These are phyloP conservation scores for Wallemia hederae DNA, from an alignment of 1,284 basidiomycete species.

Conservation along the genomic window DNA sequence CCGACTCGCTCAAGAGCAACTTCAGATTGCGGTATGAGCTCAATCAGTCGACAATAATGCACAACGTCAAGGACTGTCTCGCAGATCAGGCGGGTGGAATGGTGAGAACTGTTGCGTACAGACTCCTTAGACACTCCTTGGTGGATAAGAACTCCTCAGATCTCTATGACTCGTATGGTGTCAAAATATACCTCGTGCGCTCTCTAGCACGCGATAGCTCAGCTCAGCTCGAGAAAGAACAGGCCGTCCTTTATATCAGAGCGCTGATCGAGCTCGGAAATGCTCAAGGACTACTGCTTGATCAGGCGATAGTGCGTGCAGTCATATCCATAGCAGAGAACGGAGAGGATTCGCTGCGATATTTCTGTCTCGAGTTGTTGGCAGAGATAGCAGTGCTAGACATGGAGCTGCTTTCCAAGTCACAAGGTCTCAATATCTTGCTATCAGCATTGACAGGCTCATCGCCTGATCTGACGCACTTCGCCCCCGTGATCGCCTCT, in stretches of 20 bases:
- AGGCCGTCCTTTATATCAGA: slow-evolving; percentile 78
- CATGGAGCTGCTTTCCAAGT: slow-evolving; percentile 45
- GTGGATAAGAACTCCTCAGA: slow-evolving; percentile 37
- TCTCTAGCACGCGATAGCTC: slow-evolving; percentile 61
- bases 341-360: slow-evolving; percentile 59
- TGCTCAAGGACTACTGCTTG: slow-evolving; percentile 13
- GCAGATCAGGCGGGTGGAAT: slow-evolving; percentile 42
- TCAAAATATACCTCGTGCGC: slow-evolving; percentile 65
- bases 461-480: slow-evolving; percentile 47
- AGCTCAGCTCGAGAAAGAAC: slow-evolving; percentile 60
- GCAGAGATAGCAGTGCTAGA: slow-evolving; percentile 79
- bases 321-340: slow-evolving; percentile 81
- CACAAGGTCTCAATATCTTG: slow-evolving; percentile 63
- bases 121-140: slow-evolving; percentile 52
- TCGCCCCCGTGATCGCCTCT: slow-evolving; percentile 58
- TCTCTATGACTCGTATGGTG: slow-evolving; percentile 21
- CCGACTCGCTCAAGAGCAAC: slow-evolving; percentile 37
- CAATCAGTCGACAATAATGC: slow-evolving; percentile 11
- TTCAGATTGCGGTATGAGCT: slow-evolving; percentile 48
- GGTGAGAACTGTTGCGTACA: slow-evolving; percentile 54
- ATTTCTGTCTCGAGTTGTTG: slow-evolving; percentile 61
- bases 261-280: slow-evolving; percentile 35
- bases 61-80: slow-evolving; percentile 41
- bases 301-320: slow-evolving; percentile 48
- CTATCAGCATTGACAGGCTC: slow-evolving; percentile 65